Conservation (phyloP, 345 rosid species). For the Angophora floribunda region DNA sequence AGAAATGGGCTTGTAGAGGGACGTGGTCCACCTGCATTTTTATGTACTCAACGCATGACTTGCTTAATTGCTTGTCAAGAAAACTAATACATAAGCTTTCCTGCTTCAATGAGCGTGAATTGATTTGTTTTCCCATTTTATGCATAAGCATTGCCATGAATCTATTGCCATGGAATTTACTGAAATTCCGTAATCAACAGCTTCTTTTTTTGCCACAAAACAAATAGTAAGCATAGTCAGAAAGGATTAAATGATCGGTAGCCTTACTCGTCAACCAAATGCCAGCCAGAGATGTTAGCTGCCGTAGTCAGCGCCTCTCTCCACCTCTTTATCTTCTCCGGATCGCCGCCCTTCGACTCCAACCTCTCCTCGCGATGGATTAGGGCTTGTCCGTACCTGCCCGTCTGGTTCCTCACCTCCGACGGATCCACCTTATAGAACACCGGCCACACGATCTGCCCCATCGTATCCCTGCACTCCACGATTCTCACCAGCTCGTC, state of each 20-base stretch:
- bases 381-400: neutral
- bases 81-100: neutral
- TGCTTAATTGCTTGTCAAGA: too few species aligned
- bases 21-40: neutral
- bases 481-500: slow-evolving; percentile 10
- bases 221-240: neutral
- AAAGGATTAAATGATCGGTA: neutral
- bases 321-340: slow-evolving; percentile 1
- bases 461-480: neutral
- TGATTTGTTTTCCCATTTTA: too few species aligned
- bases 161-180: neutral
- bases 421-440: slow-evolving; percentile 9
- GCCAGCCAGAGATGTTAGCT: neutral
- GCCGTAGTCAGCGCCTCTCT: neutral
- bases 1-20: neutral
- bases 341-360: neutral
- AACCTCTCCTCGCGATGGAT: neutral
- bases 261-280: neutral
- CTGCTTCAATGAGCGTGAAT: too few species aligned
- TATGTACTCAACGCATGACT: neutral
- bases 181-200: neutral
- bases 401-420: slow-evolving; percentile 2
- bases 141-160: neutral
- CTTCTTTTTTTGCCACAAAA: neutral
- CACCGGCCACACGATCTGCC: slow-evolving; percentile 2